Conservation (phyloP, 2,329 filamentous ascomycete species). For the Colletotrichum costaricense region DNA sequence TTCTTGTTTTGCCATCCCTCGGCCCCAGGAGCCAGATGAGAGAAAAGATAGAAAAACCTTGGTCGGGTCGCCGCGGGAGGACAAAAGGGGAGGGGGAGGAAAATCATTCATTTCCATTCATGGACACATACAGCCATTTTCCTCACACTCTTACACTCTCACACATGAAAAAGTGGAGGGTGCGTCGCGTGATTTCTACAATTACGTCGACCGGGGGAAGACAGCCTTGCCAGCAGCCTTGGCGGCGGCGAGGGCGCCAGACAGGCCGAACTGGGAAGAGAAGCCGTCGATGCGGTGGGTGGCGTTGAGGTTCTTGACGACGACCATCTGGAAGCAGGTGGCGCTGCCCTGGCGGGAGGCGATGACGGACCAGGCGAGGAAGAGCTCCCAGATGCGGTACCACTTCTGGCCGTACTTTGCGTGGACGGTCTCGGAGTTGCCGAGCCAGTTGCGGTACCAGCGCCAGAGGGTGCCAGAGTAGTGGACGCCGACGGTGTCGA, state of each 20-base stretch:
- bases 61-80: background rate
- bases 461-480: conserved; percentile 97
- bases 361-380: conserved; percentile 88
- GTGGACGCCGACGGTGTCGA: conserved; percentile 96
- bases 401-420: conserved; percentile 96
- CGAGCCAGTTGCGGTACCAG: conserved; percentile 99
- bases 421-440: conserved; percentile 89
- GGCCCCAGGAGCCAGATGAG: background rate
- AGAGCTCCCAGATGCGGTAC: conserved; percentile 97
- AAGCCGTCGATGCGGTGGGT: conserved; percentile 85
- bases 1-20: background rate
- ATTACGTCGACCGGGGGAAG: conserved; percentile 5
- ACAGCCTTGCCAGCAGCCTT: conserved; percentile 41
- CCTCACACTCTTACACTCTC: background rate
- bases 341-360: conserved; percentile 85
- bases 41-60: background rate
- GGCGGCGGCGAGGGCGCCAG: conserved; percentile 63
- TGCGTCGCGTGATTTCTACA: no score
- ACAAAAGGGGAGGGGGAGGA: background rate
- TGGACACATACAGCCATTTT: conserved; percentile 1
- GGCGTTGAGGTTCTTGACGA: conserved; percentile 92
- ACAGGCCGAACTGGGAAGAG: conserved; percentile 74
- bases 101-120: background rate
- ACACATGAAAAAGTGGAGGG: background rate
- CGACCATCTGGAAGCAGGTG: conserved; percentile 87